phyloP scores from a whole-genome alignment of 139 green algal species.

The Closterium sp. region DNA sequence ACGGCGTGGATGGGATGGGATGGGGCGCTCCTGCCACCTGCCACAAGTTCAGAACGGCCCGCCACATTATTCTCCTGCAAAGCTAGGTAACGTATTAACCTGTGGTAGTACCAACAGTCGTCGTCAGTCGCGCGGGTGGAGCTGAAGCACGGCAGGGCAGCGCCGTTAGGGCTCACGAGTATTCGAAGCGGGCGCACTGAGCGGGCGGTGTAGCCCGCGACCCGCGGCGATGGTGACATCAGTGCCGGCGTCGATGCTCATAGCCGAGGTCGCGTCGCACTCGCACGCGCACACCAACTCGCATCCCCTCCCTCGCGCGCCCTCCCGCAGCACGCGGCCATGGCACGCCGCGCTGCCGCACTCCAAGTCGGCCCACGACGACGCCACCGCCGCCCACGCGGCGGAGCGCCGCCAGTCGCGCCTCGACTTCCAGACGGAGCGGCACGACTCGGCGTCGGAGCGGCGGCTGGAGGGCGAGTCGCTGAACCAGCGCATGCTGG shows the following conservation, averaged over 20 bases:
- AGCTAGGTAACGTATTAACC: background rate
- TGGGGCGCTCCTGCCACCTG: no score
- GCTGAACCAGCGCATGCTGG: background rate
- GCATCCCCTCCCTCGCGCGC: no score
- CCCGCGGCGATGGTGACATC: background rate
- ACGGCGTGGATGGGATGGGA: no score
- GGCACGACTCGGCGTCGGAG: background rate
- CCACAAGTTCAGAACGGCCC: no score
- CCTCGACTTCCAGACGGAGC: background rate
- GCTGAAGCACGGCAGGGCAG: no score
- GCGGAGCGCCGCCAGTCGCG: background rate
- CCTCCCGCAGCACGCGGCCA: no score
- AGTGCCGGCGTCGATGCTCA: background rate
- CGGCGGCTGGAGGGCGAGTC: background rate
- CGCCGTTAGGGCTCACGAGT: background rate
- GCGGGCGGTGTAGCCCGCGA: background rate
- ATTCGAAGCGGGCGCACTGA: background rate
- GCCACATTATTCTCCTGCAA: no score
- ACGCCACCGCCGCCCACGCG: background rate
- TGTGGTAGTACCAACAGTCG: no score
- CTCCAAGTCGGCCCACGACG: background rate
- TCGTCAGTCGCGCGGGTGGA: no score
- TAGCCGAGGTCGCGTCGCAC: background rate
- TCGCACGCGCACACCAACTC: background rate
- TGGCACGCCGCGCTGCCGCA: background rate